A percentile compares a stretch with the other conserved stretches of the same genome.
phyloP scores from a whole-genome alignment of 306 rosid species.

The Fragaria ananassa region DNA sequence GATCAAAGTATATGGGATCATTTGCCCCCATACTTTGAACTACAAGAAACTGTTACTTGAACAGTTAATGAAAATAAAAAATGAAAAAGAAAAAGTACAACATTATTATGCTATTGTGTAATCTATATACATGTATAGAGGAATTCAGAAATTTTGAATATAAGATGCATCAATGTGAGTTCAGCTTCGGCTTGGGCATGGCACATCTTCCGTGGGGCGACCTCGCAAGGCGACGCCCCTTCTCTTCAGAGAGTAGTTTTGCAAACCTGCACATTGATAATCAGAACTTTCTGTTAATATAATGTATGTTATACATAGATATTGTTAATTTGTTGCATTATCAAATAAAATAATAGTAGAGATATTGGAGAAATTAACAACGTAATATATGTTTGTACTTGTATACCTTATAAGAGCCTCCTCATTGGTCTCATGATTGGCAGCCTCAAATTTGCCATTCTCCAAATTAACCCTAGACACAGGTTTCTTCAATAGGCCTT shows the following conservation, averaged over 20 bases:
- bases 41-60: conserved; percentile 1
- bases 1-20: conserved; percentile 2
- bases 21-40: background rate
- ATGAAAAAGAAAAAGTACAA: background rate
- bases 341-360: too few relatives aligned
- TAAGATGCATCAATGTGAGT: background rate
- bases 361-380: background rate
- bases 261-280: conserved; percentile 39
- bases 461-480: conserved; percentile 53
- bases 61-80: background rate
- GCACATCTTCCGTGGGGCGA: conserved; percentile 32
- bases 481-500: conserved; percentile 44
- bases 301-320: background rate
- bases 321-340: background rate
- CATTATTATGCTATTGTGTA: too few relatives aligned
- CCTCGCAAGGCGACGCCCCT: conserved; percentile 36
- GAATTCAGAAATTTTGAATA: background rate
- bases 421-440: conserved; percentile 36
- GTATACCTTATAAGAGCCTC: conserved; percentile 51
- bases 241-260: conserved; percentile 45
- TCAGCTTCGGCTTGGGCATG: background rate
- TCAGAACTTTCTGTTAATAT: background rate
- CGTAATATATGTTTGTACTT: background rate
- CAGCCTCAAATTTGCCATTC: conserved; percentile 33
- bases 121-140: background rate